Conservation (phyloP, 352 stramenopile species). For the Phytophthora rubi region DNA sequence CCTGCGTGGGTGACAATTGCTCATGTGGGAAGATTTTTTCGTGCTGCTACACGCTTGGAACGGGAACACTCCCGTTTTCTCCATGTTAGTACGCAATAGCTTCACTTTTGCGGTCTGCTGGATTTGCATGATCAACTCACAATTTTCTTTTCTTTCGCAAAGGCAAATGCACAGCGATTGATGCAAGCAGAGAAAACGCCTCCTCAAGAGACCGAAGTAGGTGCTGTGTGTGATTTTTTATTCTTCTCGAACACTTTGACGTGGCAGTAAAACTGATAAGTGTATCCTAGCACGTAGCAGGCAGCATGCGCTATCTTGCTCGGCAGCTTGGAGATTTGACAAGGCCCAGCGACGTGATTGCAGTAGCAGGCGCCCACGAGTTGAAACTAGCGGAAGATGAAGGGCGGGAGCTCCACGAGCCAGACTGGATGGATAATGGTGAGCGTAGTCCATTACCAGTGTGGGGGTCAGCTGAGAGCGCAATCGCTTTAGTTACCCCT, state of each 20-base stretch:
- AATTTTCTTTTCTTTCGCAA: slow-evolving; percentile 5
- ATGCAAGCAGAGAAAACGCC: slow-evolving; percentile 44
- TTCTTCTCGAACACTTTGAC: neutral
- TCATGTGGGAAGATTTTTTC: slow-evolving; percentile 64
- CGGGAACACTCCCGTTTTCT: slow-evolving; percentile 60
- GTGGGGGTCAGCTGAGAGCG: slow-evolving; percentile 5
- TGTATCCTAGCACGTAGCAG: slow-evolving; percentile 29
- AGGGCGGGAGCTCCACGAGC: slow-evolving; percentile 8
- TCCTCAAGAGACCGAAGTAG: slow-evolving; percentile 41
- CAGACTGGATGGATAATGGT: slow-evolving; percentile 22
- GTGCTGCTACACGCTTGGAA: slow-evolving; percentile 58
- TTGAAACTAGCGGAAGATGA: slow-evolving; percentile 31
- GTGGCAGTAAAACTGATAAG: neutral
- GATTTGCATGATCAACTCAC: neutral
- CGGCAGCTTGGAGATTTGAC: slow-evolving; percentile 44
- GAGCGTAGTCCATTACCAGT: slow-evolving; percentile 4
- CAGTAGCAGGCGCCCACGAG: slow-evolving; percentile 24
- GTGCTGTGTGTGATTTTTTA: neutral
- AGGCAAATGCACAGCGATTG: slow-evolving; percentile 53
- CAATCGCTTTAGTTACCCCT: slow-evolving; percentile 29
- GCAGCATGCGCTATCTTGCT: slow-evolving; percentile 60
- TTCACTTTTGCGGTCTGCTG: neutral
- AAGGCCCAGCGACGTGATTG: slow-evolving; percentile 57
- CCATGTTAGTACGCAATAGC: slow-evolving; percentile 40
- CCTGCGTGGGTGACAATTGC: slow-evolving; percentile 62